phyloP scores from a whole-genome alignment of 768 basidiomycete species.

The Suillus clintonianus region DNA sequence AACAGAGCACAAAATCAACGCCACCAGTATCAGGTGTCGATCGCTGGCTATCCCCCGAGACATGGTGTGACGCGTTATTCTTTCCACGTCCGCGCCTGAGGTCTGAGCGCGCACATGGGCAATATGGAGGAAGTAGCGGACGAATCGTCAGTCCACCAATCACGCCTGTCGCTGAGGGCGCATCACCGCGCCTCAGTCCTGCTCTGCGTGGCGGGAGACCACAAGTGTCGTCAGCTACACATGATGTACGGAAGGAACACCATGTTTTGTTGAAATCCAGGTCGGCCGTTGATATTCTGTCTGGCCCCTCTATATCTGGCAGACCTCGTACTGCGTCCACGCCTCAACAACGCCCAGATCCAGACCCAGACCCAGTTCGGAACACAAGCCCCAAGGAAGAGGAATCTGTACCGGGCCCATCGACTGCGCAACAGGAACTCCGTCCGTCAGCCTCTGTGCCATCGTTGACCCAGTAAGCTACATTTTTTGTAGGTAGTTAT shows the following conservation, averaged over 20 bases:
- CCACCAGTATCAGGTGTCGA: constrained; percentile 43
- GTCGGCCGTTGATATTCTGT: constrained; percentile 19
- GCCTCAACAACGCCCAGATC: not conserved
- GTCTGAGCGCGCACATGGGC: constrained; percentile 38
- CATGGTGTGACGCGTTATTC: constrained; percentile 80
- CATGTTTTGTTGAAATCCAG: constrained; percentile 19
- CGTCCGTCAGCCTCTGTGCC: constrained; percentile 59
- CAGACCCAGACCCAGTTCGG: not conserved
- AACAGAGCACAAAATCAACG: constrained; percentile 21
- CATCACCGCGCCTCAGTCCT: constrained; percentile 8
- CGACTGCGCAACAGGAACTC: constrained; percentile 49
- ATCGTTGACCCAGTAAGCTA: constrained; percentile 52
- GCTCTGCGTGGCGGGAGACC: constrained; percentile 16
- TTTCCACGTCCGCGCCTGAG: constrained; percentile 77
- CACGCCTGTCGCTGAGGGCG: constrained; percentile 39
- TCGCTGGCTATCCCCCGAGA: constrained; percentile 72
- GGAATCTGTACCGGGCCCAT: not conserved
- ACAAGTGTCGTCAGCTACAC: constrained; percentile 18
- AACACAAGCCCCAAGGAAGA: not conserved
- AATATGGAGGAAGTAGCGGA: constrained; percentile 17
- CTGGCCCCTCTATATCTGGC: constrained; percentile 9
- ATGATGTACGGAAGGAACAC: not conserved
- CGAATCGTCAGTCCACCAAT: constrained; percentile 52
- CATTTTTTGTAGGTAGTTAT: not conserved
- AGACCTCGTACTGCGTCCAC: not conserved